A percentile compares a stretch with the other conserved stretches of the same genome.
Evolutionary conservation across 2,329 filamentous ascomycete genomes (phyloP).

Genomic region (Ophiocordyceps camponoti-rufipedis): DNA sequence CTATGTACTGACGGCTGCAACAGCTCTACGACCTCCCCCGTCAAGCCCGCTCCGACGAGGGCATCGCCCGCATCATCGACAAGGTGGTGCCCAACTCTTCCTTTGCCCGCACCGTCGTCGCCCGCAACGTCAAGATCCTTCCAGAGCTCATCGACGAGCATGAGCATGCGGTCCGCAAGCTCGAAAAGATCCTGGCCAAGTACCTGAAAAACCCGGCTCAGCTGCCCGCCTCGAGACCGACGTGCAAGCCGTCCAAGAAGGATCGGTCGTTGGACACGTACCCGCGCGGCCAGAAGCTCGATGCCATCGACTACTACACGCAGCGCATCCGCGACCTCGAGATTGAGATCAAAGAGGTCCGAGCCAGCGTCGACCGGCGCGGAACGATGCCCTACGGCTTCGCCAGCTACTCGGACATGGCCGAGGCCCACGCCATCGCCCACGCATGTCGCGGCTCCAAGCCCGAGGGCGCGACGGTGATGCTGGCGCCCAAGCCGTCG

Average conservation of each 20-base stretch:
- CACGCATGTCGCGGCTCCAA: conserved; percentile 67
- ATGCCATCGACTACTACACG: conserved; percentile 87
- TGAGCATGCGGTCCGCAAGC: conserved; percentile 57
- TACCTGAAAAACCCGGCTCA: conserved; percentile 78
- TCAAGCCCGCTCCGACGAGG: conserved; percentile 64
- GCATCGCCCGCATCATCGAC: conserved; percentile 69
- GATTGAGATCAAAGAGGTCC: conserved; percentile 64
- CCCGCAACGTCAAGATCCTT: conserved; percentile 79
- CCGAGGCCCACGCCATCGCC: conserved; percentile 75
- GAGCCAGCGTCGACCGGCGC: conserved; percentile 66
- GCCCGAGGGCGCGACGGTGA: conserved; percentile 58
- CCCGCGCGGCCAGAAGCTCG: conserved; percentile 56
- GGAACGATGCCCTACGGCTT: conserved; percentile 87
- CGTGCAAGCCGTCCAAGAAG: conserved; percentile 63
- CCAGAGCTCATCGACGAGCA: conserved; percentile 76
- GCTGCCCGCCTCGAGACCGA: conserved; percentile 58
- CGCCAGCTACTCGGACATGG: conserved; percentile 77
- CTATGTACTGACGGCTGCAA: not conserved
- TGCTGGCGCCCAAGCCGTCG: conserved; percentile 66
- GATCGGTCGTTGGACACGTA: conserved; percentile 50
- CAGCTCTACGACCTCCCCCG: conserved; percentile 73
- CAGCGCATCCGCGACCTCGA: conserved; percentile 71
- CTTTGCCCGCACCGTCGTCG: conserved; percentile 64
- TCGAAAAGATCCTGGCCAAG: conserved; percentile 71
- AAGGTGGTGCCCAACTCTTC: conserved; percentile 60